Percentiles rank a stretch among this genome's conserved stretches.
Conservation (phyloP, 208 protist genomes). For the Naegleria fowleri region DNA sequence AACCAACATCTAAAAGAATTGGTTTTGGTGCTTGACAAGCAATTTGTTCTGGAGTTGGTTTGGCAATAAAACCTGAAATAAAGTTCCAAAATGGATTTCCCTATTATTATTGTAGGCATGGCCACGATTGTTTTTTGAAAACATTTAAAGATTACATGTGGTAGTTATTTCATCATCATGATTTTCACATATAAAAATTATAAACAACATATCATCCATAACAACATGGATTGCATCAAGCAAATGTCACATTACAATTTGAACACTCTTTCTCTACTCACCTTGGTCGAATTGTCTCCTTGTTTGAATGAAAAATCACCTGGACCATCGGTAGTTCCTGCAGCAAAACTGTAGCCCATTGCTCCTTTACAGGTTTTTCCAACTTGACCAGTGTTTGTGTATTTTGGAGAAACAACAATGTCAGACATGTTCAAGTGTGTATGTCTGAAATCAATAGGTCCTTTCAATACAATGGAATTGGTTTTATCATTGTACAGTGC, state of each 20-base stretch:
- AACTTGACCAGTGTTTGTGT: neutral
- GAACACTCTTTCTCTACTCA: too few species aligned
- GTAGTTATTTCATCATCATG: too few species aligned
- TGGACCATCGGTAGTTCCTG: constrained; percentile 27
- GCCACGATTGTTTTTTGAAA: too few species aligned
- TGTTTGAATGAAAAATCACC: constrained; percentile 17
- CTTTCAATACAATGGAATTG: neutral
- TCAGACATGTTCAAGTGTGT: neutral
- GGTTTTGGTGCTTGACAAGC: constrained; percentile 20
- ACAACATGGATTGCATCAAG: too few species aligned
- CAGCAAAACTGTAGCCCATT: constrained; percentile 12
- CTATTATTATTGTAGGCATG: too few species aligned
- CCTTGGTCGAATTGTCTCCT: neutral
- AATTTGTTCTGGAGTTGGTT: constrained; percentile 25
- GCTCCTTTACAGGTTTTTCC: constrained; percentile 18
- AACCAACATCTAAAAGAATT: constrained; percentile 21
- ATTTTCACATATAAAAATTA: too few species aligned
- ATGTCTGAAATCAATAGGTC: constrained; percentile 15
- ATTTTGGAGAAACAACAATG: neutral
- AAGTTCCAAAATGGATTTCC: constrained; percentile 29
- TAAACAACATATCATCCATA: too few species aligned
- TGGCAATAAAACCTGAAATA: neutral
- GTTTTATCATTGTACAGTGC: neutral
- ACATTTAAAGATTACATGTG: too few species aligned
- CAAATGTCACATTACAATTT: too few species aligned